Conservation (phyloP, 306 rosid genomes). For the Lithocarpus polystachyus region DNA sequence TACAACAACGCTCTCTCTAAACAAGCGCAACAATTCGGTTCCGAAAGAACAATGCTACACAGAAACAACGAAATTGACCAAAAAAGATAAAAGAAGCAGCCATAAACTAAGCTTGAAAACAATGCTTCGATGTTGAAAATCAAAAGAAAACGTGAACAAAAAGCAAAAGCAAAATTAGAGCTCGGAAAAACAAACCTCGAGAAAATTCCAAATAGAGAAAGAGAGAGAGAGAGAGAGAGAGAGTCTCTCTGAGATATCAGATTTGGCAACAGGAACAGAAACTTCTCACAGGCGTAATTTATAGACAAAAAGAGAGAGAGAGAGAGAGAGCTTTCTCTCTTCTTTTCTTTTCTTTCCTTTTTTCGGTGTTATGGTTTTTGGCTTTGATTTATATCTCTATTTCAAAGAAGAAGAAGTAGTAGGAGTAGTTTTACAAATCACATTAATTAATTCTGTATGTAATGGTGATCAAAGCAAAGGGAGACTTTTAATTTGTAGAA, state of each 20-base stretch:
- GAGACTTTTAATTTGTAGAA: no score
- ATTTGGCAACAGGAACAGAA: constrained; percentile 25
- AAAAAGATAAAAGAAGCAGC: background rate
- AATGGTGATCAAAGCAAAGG: no score
- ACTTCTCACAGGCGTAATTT: constrained; percentile 17
- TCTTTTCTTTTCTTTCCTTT: no score
- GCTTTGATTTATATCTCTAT: background rate
- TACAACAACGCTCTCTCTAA: background rate
- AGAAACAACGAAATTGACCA: background rate
- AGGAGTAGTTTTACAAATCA: no score
- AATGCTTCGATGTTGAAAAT: background rate
- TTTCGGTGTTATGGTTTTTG: background rate
- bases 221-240: constrained; percentile 1
- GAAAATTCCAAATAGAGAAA: background rate
- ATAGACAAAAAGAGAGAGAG: background rate
- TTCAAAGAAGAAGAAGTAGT: no score
- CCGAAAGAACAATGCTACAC: constrained; percentile 12
- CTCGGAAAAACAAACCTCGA: constrained; percentile 40
- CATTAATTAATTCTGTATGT: no score
- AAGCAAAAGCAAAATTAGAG: constrained; percentile 2
- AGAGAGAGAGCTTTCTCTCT: constrained; percentile 7
- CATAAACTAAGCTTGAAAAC: background rate
- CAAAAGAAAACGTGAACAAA: constrained; percentile 3
- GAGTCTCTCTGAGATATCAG: constrained; percentile 6
- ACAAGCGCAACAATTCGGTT: constrained; percentile 10